Evolutionary conservation across 305 asterid species (phyloP), one percentile per base, ranked within the genome.

Genomic region (Plantago coronopus): DNA sequence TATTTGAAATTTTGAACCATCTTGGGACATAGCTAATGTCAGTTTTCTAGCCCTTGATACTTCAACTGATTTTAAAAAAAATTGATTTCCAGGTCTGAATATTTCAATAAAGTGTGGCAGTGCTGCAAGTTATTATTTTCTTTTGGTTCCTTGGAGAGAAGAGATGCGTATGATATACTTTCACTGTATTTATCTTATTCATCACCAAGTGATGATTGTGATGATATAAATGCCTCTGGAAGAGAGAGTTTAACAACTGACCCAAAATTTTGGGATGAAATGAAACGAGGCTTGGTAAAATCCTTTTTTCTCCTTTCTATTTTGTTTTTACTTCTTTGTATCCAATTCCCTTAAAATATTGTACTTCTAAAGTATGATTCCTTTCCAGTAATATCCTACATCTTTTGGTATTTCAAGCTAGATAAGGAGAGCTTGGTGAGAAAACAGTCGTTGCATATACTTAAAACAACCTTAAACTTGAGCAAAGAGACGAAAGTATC

Each of bases 241-340:
- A 60, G 62, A 18, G 81, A 75, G 59, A 75, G 49, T 72, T 70
- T 86, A 77, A 78, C 77, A 78, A 74, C 56, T 57, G 84, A 81
- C 67, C 70, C 66, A 53, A 81, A 71, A 48, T 84, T 91, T 67
- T 91, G 96, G 98, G 81, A 78, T 70, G 95, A 91, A 82, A 72
- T 88, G 34, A 86, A 79, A 74, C 83, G 80, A 64, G 98, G 98
- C 79, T 84, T 91, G 96, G 98, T 88, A 84, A 72, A 55, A 48
- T 48, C 38, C 61, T 47, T 60, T 56, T 44, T 55, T 56, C 31
- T 11, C 7, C 25, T 58, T 25, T 45, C 38, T 17, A 17, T 45
- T 69, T 53, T 54, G 18, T 15, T 6, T 54, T 18, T 15, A 53
- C 14, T 17, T 54, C 43, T 51, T 0, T 4, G 14, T 38, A 15